These are phyloP conservation scores for Penicillium soppii DNA, from an alignment of 495 filamentous ascomycete genomes.

Conservation along the genomic window DNA sequence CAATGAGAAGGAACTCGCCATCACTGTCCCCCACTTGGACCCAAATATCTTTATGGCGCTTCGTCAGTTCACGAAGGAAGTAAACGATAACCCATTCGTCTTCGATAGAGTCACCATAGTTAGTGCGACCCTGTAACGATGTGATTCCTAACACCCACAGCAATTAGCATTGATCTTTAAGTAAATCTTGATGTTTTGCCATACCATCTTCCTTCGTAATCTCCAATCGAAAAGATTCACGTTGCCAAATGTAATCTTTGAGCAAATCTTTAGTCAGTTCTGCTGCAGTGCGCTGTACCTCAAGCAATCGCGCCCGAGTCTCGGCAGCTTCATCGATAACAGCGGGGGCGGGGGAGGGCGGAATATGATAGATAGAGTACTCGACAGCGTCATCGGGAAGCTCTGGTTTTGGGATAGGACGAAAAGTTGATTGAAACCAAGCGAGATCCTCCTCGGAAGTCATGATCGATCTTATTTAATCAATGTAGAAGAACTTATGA, in stretches of 20 bases:
- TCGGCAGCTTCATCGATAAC: conserved; percentile 50
- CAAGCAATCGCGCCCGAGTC: conserved; percentile 59
- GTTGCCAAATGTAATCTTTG: conserved; percentile 93
- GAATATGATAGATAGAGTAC: conserved; percentile 70
- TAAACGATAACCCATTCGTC: conserved; percentile 98
- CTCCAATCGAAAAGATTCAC: conserved; percentile 68
- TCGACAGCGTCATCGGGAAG: conserved; percentile 86
- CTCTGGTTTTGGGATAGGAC: conserved; percentile 61
- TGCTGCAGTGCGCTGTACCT: conserved; percentile 66
- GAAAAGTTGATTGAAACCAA: conserved; percentile 52
- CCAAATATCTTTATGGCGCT: conserved; percentile 73
- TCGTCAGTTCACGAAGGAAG: conserved; percentile 79
- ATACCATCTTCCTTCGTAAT: conserved; percentile 60
- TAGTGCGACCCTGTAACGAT: conserved; percentile 66
- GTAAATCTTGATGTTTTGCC: conserved; percentile 1
- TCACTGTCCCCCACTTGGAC: conserved; percentile 80
- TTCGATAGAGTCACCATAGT: conserved; percentile 90
- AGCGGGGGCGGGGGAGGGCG: conserved; percentile 49
- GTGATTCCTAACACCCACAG: conserved; percentile 31
- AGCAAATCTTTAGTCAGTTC: conserved; percentile 61
- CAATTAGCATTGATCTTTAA: conserved; percentile 1
- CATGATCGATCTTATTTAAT: conserved; percentile 26
- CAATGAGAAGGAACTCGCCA: conserved; percentile 92
- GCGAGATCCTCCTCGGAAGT: conserved; percentile 47
- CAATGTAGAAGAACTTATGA: conserved; percentile 8